Evolutionary conservation across 1,139 yeast genomes (phyloP).

Genomic region (Yueomyces sp.): DNA sequence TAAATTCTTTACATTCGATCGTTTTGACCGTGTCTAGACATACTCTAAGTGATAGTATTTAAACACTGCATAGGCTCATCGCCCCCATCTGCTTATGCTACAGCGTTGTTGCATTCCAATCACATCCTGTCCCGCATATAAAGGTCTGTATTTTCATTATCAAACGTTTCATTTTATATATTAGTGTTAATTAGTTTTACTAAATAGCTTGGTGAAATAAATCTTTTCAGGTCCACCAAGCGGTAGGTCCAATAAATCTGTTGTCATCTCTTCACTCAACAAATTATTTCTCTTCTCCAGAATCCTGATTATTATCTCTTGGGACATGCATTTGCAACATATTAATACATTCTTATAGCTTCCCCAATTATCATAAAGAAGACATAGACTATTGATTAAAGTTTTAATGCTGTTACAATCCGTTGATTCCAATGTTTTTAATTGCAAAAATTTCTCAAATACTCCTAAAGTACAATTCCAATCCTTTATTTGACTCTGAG

Average conservation of each 20-base stretch:
- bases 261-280: not conserved
- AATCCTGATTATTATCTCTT: constrained; percentile 1
- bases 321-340: constrained; percentile 21
- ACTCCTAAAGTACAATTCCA: constrained; percentile 55
- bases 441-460: constrained; percentile 27
- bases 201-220: constrained; percentile 5
- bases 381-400: constrained; percentile 36
- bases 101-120: too few relatives aligned
- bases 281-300: not conserved
- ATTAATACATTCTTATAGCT: constrained; percentile 11
- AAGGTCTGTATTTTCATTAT: too few relatives aligned
- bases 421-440: constrained; percentile 14
- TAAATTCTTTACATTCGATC: too few relatives aligned
- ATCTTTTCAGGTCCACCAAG: constrained; percentile 16
- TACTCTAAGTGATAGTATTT: too few relatives aligned
- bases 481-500: constrained; percentile 33
- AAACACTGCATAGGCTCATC: too few relatives aligned
- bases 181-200: too few relatives aligned
- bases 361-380: constrained; percentile 14
- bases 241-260: constrained; percentile 9
- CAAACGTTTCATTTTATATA: too few relatives aligned
- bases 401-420: constrained; percentile 13
- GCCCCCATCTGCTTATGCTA: too few relatives aligned
- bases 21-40: too few relatives aligned
- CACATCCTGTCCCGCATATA: too few relatives aligned